Conservation (phyloP, 2,329 filamentous ascomycete genomes). For the Paecilomyces variotii region DNA sequence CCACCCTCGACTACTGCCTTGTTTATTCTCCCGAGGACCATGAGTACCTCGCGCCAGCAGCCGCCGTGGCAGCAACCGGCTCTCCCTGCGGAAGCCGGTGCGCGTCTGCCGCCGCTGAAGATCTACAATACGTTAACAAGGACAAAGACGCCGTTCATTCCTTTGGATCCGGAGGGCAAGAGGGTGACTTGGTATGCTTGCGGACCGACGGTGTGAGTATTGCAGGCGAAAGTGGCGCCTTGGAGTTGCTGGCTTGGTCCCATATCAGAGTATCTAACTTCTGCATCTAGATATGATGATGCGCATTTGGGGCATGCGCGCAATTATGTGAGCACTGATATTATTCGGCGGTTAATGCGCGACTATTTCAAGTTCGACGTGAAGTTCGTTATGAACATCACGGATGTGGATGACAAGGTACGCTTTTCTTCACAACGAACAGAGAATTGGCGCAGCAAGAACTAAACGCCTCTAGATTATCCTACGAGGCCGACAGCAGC, state of each 20-base stretch:
- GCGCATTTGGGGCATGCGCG: conserved; percentile 74
- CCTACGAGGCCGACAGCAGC: conserved; percentile 62
- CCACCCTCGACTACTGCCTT: neutral
- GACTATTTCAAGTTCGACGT: conserved; percentile 80
- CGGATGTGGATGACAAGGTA: conserved; percentile 71
- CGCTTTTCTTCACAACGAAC: conserved; percentile 1
- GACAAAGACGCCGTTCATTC: conserved; percentile 64
- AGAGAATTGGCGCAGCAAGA: neutral
- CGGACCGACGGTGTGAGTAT: conserved; percentile 77
- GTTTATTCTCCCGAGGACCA: conserved; percentile 5
- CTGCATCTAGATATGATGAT: conserved; percentile 61
- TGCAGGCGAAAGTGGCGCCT: conserved; percentile 40
- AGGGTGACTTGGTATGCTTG: conserved; percentile 83
- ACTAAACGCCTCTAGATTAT: conserved; percentile 44
- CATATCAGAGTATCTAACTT: neutral
- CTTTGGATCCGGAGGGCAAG: conserved; percentile 57
- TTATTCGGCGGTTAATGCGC: conserved; percentile 71
- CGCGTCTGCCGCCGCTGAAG: conserved; percentile 50
- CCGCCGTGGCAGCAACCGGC: conserved; percentile 38
- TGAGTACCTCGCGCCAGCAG: conserved; percentile 31
- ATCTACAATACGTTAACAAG: conserved; percentile 76
- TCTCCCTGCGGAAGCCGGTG: conserved; percentile 20
- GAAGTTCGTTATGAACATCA: conserved; percentile 89
- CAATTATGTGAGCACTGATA: conserved; percentile 87
- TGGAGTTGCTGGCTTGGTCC: neutral